Conservation (phyloP, 306 rosid species). For the Pyrus pyrifolia region DNA sequence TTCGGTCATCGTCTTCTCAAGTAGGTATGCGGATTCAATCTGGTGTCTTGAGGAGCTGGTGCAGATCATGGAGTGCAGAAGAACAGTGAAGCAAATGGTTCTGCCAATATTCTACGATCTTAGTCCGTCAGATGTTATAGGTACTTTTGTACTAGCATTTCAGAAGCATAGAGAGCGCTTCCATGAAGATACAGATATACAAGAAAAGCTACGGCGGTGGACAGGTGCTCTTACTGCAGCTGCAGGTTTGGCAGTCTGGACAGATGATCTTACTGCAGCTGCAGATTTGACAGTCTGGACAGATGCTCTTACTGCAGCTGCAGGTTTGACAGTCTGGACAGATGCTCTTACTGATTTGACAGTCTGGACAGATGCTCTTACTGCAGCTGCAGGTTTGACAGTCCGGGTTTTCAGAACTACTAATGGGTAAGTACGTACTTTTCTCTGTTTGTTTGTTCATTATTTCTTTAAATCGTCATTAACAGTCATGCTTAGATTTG, state of each 20-base stretch:
- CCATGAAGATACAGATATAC: neutral
- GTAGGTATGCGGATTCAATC: neutral
- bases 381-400: neutral
- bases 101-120: neutral
- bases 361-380: neutral
- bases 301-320: neutral
- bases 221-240: neutral
- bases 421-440: neutral
- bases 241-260: neutral
- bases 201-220: neutral
- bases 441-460: no score
- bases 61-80: neutral
- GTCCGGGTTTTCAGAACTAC: neutral
- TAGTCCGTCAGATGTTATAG: neutral
- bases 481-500: no score
- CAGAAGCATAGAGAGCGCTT: neutral
- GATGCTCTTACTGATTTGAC: neutral
- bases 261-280: neutral
- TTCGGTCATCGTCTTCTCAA: neutral
- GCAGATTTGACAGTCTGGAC: no score
- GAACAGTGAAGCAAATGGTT: neutral
- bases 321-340: no score
- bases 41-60: slow-evolving; percentile 7
- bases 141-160: neutral
- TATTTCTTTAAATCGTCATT: no score